Evolutionary conservation across 2,329 filamentous ascomycete species (phyloP), one percentile per base, ranked within the genome.

Genomic region (Botrytis hyacinthi): DNA sequence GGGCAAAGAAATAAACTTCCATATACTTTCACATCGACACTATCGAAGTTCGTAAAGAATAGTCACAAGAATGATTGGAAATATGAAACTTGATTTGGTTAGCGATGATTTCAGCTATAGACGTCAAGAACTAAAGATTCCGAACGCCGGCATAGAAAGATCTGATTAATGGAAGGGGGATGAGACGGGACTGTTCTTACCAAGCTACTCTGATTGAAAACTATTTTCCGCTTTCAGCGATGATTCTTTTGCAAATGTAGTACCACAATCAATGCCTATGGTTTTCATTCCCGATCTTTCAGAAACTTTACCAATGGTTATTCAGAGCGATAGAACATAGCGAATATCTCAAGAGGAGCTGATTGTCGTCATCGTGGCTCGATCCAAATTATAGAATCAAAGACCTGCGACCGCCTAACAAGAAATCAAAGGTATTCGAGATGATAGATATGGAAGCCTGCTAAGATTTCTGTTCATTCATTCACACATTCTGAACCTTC

Each of bases 401-500:
- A 44, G 14, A 26, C 51, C 70, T 57, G 40, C 54, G 54, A 61
- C 44, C 51, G 26, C 26, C 51, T 12, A 42, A 68, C 44, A 74
- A 71, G 74, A 63, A 40, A 72, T 70, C 70, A 63, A 70, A 75
- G 72, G 46, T 35, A 35, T 35, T 40, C 32, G 32, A 70, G 26
- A 14, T 59, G 42, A 54, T 40, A 32, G 29, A 44, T 46, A 68
- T 59, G 54, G 73, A 67, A 69, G 51, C 73, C 79, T 78, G 79
- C 80, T 82, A 77, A 81, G 80, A 82, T 82, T 75, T 82, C 80
- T 82, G 80, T 82, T 82, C 80, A 80, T 76, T 75, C 76, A 75
- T 62, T 75, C 78, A 81, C 78, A 75, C 80, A 81, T 79, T 46
- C 78, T 74, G 72, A 74, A 78, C 80, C 69, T 61, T 79, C 65